These are phyloP conservation scores for Solanum neorickii DNA, from an alignment of 257 asterid genomes.

Conservation along the genomic window DNA sequence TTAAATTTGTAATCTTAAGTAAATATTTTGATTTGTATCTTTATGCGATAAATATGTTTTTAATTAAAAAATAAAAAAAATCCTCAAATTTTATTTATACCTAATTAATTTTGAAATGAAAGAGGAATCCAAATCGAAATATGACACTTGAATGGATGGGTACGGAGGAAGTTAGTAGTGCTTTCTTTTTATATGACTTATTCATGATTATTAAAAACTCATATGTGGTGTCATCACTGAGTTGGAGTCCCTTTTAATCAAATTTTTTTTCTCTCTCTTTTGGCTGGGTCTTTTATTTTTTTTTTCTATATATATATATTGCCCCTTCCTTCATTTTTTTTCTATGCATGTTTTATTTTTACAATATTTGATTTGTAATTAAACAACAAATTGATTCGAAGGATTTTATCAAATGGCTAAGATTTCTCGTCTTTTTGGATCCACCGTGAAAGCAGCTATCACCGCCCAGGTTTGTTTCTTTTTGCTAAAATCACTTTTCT, in stretches of 20 bases:
- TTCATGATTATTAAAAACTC: neutral
- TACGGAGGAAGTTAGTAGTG: neutral
- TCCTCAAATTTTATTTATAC: neutral
- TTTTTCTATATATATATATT: neutral
- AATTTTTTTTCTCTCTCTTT: neutral
- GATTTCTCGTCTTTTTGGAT: slow-evolving; percentile 43
- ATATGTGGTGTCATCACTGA: neutral
- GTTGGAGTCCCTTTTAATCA: neutral
- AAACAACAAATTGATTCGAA: neutral
- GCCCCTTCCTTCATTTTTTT: neutral
- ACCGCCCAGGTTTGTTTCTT: slow-evolving; percentile 20
- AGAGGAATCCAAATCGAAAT: neutral
- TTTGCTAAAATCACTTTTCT: neutral
- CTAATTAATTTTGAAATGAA: neutral
- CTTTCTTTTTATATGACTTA: neutral
- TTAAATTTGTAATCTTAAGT: too few relatives aligned
- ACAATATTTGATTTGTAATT: neutral
- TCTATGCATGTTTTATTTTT: neutral
- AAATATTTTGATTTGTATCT: too few relatives aligned
- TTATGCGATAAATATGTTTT: neutral
- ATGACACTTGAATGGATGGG: neutral
- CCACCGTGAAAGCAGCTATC: slow-evolving; percentile 26
- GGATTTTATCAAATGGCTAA: neutral
- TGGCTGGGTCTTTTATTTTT: neutral
- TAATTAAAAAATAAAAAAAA: too few relatives aligned